Base-by-base conservation (phyloP, 352 stramenopile species). In the Phytopythium kandeliae region DNA sequence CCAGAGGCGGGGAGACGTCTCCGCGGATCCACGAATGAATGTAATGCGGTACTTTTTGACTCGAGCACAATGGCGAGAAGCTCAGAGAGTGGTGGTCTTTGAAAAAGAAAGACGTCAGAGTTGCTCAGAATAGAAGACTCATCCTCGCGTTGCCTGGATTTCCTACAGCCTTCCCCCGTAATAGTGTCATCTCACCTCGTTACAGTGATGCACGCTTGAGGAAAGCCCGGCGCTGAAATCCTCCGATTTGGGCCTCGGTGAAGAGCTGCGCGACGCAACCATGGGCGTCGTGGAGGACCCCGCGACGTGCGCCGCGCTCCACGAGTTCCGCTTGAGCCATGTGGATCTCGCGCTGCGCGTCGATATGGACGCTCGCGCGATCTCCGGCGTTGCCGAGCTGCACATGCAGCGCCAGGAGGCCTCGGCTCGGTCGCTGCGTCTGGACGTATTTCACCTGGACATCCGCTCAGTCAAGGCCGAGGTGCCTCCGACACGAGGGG, bases 381-480 rank as follows among this genome's bases (percentile, higher is more conserved):
- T 90, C 21, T 33, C 47, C 0, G 67, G 63, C 25, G 47, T 64
- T 12, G 74, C 71, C 25, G 68, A 59, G 54, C 51, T 90, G 40
- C 58, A 59, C 16, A 57, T 88, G 25, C 28, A 53, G 21, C 55
- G 76, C 7, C 44, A 71, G 16, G 40, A 28, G 11, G 10, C 7
- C 36, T 30, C 47, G 21, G 48, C 48, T 11, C 4, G 24, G 5
- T 57, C 51, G 7, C 52, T 89, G 28, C 61, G 64, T 33, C 54
- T 89, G 24, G 78, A 89, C 47, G 65, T 87, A 19, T 87, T 89
- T 57, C 67, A 82, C 48, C 51, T 89, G 48, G 47, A 26, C 17
- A 73, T 89, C 56, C 68, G 62, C 42, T 69, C 71, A 4, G 70
- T 89, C 34, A 59, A 57, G 22, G 62, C 68, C 9, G 42, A 50